A percentile compares a stretch with the other conserved stretches of the same genome.
These are phyloP conservation scores for Paraconiothyrium sp. DNA, from an alignment of 2,329 filamentous ascomycete species.

Conservation along the genomic window DNA sequence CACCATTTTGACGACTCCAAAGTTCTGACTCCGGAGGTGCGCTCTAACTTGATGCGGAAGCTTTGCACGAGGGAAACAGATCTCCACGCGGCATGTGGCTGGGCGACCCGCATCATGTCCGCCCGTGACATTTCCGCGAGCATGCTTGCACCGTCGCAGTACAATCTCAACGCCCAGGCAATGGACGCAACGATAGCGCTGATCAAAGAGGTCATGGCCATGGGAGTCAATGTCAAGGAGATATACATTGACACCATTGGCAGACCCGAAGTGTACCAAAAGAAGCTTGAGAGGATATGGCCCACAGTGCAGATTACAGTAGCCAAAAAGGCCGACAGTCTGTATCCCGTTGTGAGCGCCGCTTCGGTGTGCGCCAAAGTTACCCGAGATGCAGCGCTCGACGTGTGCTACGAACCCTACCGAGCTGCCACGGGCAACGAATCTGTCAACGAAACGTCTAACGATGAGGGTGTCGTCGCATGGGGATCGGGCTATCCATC, in stretches of 20 bases:
- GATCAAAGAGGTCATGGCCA: conserved; percentile 78
- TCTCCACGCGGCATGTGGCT: conserved; percentile 75
- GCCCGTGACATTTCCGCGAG: conserved; percentile 82
- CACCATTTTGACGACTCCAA: conserved; percentile 97
- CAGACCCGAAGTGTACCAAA: conserved; percentile 82
- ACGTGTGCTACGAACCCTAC: conserved; percentile 74
- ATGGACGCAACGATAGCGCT: conserved; percentile 89
- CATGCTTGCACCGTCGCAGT: conserved; percentile 74
- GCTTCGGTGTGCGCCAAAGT: conserved; percentile 97
- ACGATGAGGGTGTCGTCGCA: conserved; percentile 46
- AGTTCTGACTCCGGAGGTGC: conserved; percentile 82
- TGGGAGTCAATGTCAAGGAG: conserved; percentile 83
- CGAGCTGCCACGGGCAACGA: conserved; percentile 37
- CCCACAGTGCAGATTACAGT: conserved; percentile 68
- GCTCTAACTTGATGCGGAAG: conserved; percentile 74
- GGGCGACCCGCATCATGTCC: conserved; percentile 83
- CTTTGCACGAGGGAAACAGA: conserved; percentile 73
- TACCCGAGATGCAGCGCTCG: conserved; percentile 87
- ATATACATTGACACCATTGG: conserved; percentile 97
- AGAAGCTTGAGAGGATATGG: conserved; percentile 83
- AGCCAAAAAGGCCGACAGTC: conserved; percentile 81
- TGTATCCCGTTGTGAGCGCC: conserved; percentile 93
- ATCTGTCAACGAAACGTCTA: conserved; percentile 37
- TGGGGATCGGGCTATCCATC: conserved; percentile 97
- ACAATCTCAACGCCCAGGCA: conserved; percentile 96